Conservation (phyloP, 1,139 yeast genomes). For the Candida freyschussii region DNA sequence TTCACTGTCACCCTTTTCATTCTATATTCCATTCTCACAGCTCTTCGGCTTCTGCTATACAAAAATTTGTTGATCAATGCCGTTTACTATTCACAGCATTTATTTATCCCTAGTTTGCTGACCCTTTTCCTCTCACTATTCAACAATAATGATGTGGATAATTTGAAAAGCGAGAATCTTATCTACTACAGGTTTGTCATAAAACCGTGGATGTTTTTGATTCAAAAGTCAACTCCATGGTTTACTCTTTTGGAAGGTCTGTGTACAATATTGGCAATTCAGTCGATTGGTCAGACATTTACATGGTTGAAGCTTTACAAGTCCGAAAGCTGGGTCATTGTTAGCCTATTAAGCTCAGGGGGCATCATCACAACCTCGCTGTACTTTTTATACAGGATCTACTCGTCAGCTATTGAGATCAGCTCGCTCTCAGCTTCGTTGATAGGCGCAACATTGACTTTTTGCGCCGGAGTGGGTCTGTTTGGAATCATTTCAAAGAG, state of each 20-base stretch:
- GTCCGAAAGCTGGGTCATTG: slow-evolving; percentile 76
- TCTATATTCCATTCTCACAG: slow-evolving; percentile 67
- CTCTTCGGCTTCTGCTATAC: slow-evolving; percentile 56
- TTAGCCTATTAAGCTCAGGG: slow-evolving; percentile 69
- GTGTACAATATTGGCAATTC: slow-evolving; percentile 83
- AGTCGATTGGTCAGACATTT: slow-evolving; percentile 82
- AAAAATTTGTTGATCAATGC: slow-evolving; percentile 47
- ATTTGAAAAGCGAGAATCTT: slow-evolving; percentile 18
- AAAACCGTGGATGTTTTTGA: slow-evolving; percentile 61
- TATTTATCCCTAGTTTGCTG: slow-evolving; percentile 75
- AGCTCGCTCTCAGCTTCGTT: slow-evolving; percentile 75
- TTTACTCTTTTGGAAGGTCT: slow-evolving; percentile 91
- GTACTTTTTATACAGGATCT: slow-evolving; percentile 78
- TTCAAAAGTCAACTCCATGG: slow-evolving; percentile 79
- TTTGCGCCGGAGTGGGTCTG: slow-evolving; percentile 68
- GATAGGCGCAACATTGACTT: slow-evolving; percentile 77
- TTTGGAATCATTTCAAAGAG: slow-evolving; percentile 79
- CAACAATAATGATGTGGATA: slow-evolving; percentile 25
- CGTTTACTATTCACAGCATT: slow-evolving; percentile 75
- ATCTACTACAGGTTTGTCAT: slow-evolving; percentile 36
- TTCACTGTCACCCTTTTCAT: slow-evolving; percentile 72
- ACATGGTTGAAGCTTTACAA: slow-evolving; percentile 54
- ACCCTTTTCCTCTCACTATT: slow-evolving; percentile 65
- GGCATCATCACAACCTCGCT: slow-evolving; percentile 69
- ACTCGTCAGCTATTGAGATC: slow-evolving; percentile 64